Conservation (phyloP, 2,329 filamentous ascomycete species). For the Myriosclerotinia curreyana region DNA sequence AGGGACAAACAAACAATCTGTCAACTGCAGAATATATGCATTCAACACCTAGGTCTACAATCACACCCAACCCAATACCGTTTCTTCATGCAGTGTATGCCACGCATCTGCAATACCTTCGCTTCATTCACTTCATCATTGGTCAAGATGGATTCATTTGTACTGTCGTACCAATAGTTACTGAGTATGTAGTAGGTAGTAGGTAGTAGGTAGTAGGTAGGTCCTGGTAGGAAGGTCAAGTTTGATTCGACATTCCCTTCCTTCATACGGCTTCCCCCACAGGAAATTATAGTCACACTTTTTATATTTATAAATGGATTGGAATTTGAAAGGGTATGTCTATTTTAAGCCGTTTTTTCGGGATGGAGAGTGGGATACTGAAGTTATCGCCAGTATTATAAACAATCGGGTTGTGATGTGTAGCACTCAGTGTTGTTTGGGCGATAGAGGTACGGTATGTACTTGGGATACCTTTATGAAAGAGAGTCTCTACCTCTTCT, state of each 20-base stretch:
- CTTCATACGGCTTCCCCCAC: slow-evolving; percentile 10
- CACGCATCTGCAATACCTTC: background rate
- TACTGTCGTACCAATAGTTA: background rate
- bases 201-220: no score
- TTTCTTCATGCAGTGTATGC: slow-evolving; percentile 7
- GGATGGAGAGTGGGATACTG: no score
- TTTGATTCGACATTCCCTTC: slow-evolving; percentile 4
- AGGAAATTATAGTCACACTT: slow-evolving; percentile 7
- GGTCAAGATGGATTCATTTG: background rate
- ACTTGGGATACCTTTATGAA: no score
- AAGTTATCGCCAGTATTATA: no score
- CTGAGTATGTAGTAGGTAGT: no score
- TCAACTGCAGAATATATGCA: slow-evolving; percentile 6
- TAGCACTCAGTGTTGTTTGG: no score
- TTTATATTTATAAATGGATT: background rate
- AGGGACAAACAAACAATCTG: slow-evolving; percentile 10
- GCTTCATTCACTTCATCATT: background rate
- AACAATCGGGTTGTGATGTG: no score
- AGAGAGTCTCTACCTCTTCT: no score
- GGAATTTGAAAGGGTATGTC: no score
- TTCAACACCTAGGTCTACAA: background rate
- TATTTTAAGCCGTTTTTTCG: no score
- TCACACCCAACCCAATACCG: slow-evolving; percentile 1
- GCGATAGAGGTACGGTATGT: no score
- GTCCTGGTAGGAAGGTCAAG: background rate